Conservation (phyloP, 768 basidiomycete species). For the Nevesoporus exiguus region DNA sequence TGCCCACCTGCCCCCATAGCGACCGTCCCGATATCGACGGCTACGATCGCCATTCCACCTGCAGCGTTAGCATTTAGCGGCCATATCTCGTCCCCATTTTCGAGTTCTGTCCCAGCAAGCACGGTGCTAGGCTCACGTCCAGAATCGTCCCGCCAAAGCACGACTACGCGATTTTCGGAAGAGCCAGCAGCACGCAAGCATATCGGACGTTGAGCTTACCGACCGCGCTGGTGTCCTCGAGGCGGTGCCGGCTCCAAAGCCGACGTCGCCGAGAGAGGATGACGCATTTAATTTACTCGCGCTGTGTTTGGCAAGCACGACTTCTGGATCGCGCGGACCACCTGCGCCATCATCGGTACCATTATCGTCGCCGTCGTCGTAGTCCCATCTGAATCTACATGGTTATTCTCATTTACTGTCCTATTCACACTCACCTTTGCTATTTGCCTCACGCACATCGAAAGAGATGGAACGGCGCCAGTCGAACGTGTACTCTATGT, state of each 20-base stretch:
- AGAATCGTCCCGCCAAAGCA: slow-evolving; percentile 44
- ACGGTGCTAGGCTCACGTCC: background rate
- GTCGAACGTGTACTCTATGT: slow-evolving; percentile 16
- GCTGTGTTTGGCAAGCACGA: slow-evolving; percentile 12
- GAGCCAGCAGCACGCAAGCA: no score
- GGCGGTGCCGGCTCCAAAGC: background rate
- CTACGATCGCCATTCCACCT: slow-evolving; percentile 1
- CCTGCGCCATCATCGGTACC: slow-evolving; percentile 19
- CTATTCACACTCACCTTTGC: slow-evolving; percentile 4
- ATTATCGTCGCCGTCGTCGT: background rate
- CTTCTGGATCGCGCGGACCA: background rate
- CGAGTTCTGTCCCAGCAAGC: slow-evolving; percentile 52
- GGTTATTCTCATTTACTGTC: background rate
- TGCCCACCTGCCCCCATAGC: slow-evolving; percentile 42
- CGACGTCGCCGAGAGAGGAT: slow-evolving; percentile 12
- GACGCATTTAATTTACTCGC: slow-evolving; percentile 30
- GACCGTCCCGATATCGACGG: slow-evolving; percentile 7
- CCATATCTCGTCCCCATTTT: slow-evolving; percentile 31
- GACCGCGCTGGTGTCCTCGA: background rate
- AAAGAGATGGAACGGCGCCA: slow-evolving; percentile 6
- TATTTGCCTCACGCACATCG: background rate
- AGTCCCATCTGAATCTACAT: background rate
- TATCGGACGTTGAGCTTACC: slow-evolving; percentile 44
- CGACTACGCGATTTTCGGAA: slow-evolving; percentile 69
- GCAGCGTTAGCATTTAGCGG: slow-evolving; percentile 5